A percentile compares a stretch with the other conserved stretches of the same genome.
phyloP scores from a whole-genome alignment of 306 rosid genomes.

The Glycyrrhiza uralensis region DNA sequence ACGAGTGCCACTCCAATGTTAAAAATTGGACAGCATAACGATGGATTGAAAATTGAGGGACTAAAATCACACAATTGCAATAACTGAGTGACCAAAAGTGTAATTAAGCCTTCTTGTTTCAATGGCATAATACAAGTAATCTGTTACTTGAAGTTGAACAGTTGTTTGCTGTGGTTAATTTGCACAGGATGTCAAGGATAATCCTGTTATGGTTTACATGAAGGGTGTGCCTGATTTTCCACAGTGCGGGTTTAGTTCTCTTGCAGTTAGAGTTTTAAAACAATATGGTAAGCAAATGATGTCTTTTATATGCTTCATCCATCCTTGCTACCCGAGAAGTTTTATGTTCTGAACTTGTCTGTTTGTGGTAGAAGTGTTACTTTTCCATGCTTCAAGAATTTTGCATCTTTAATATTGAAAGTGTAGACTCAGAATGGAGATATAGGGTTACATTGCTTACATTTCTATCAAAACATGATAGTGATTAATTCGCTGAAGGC shows the following conservation, averaged over 20 bases:
- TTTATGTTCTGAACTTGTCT: slow-evolving; percentile 1
- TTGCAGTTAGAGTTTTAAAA: slow-evolving; percentile 70
- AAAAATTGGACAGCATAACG: no score
- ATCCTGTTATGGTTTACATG: slow-evolving; percentile 83
- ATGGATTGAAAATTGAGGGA: no score
- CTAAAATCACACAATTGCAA: no score
- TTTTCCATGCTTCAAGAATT: background rate
- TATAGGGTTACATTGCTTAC: background rate
- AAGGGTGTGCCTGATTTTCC: slow-evolving; percentile 78
- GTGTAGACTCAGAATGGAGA: background rate
- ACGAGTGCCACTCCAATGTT: no score
- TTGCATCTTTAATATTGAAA: background rate
- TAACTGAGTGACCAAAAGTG: no score
- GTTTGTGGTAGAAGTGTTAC: slow-evolving; percentile 15
- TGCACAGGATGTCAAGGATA: slow-evolving; percentile 71
- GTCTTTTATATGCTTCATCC: background rate
- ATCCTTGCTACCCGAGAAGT: background rate
- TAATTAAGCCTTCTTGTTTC: no score
- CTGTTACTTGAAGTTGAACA: background rate
- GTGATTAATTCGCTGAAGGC: slow-evolving; percentile 4
- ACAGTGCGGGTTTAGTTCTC: slow-evolving; percentile 82
- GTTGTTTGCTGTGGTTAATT: slow-evolving; percentile 1
- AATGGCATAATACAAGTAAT: background rate
- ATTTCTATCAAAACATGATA: slow-evolving; percentile 5
- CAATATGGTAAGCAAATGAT: slow-evolving; percentile 45